phyloP scores from a whole-genome alignment of 2,329 filamentous ascomycete genomes.

The Zelopaecilomyces penicillatus region DNA sequence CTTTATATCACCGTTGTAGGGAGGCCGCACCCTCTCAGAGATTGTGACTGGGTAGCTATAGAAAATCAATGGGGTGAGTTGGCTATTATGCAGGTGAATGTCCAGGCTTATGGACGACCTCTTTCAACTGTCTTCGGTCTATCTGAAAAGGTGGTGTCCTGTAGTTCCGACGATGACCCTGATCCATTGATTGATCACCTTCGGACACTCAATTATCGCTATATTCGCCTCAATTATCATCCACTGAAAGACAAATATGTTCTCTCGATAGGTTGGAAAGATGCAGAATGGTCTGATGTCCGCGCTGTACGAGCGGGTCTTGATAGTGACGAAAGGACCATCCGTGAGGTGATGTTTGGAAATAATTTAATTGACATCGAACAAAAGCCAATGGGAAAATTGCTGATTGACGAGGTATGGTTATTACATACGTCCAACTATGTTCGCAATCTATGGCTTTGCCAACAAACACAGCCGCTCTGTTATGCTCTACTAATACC shows the following conservation, averaged over 20 bases:
- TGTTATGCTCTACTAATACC: no score
- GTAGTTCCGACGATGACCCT: conserved; percentile 49
- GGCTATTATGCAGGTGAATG: conserved; percentile 60
- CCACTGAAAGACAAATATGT: conserved; percentile 83
- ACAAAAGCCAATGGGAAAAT: conserved; percentile 73
- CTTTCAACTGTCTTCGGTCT: conserved; percentile 59
- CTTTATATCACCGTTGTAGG: conserved; percentile 77
- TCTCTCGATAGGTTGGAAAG: conserved; percentile 85
- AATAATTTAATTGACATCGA: conserved; percentile 87
- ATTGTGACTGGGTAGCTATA: conserved; percentile 85
- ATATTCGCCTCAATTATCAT: conserved; percentile 88
- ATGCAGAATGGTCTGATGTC: conserved; percentile 78
- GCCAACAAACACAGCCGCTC: no score
- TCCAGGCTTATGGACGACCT: conserved; percentile 43
- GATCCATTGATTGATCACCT: conserved; percentile 70
- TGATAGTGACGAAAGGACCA: conserved; percentile 78
- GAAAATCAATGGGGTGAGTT: conserved; percentile 98
- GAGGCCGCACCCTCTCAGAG: conserved; percentile 55
- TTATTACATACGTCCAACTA: neutral
- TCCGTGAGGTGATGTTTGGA: conserved; percentile 80
- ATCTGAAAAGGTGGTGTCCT: conserved; percentile 49
- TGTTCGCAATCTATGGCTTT: no score
- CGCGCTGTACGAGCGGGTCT: conserved; percentile 68
- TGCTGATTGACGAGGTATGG: conserved; percentile 77
- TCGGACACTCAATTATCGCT: conserved; percentile 80